phyloP scores from a whole-genome alignment of 2,329 filamentous ascomycete species.

The Ascomycota sp. region DNA sequence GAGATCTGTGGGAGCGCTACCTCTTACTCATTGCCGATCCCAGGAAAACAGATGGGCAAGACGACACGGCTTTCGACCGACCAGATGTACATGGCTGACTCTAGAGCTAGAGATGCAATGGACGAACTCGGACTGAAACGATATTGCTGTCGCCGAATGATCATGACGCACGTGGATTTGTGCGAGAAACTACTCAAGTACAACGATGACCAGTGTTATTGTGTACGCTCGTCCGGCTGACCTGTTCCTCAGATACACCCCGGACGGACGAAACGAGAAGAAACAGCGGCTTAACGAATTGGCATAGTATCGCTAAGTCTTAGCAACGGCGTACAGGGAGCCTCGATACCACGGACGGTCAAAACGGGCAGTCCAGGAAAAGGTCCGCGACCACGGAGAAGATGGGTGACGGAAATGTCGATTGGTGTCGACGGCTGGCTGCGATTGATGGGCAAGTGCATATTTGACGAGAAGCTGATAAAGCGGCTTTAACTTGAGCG shows the following conservation, averaged over 20 bases:
- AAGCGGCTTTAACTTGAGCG: no score
- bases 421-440: no score
- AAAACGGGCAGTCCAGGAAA: no score
- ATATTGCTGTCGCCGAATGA: constrained; percentile 97
- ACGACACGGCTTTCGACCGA: background rate
- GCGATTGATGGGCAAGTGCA: no score
- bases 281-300: constrained; percentile 23
- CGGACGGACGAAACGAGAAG: constrained; percentile 42
- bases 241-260: constrained; percentile 29
- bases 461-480: no score
- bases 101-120: constrained; percentile 63
- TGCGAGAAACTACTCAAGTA: constrained; percentile 97
- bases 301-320: no score
- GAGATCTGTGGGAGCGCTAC: constrained; percentile 94
- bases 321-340: no score
- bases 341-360: no score
- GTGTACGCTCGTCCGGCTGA: background rate
- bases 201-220: constrained; percentile 8
- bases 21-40: constrained; percentile 64
- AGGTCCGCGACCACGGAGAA: no score
- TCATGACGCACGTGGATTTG: constrained; percentile 97
- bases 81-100: background rate
- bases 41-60: constrained; percentile 49
- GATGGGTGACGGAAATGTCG: no score
- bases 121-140: constrained; percentile 81